These are phyloP conservation scores for Yarrowia alimentaria DNA, from an alignment of 805 yeast genomes.

Conservation along the genomic window DNA sequence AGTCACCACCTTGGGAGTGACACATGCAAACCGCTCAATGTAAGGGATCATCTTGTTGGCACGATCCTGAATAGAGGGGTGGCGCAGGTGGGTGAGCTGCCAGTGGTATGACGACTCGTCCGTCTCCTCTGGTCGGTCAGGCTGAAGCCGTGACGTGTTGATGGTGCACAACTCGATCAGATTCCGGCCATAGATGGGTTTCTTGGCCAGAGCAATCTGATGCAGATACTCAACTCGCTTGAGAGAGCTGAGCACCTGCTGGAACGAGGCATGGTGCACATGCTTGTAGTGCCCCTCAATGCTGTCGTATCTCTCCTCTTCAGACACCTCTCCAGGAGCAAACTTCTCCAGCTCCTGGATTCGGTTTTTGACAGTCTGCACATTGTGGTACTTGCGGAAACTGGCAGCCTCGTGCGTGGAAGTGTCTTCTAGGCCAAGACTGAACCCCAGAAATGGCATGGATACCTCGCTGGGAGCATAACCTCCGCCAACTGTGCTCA, in stretches of 20 bases:
- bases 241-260: slow-evolving; percentile 19
- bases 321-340: slow-evolving; percentile 24
- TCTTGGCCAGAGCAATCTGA: slow-evolving; percentile 40
- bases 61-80: slow-evolving; percentile 6
- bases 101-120: slow-evolving; percentile 20
- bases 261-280: slow-evolving; percentile 44
- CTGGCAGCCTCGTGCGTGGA: slow-evolving; percentile 33
- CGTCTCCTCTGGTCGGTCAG: slow-evolving; percentile 18
- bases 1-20: slow-evolving; percentile 83
- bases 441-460: slow-evolving; percentile 58
- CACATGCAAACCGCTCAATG: slow-evolving; percentile 56
- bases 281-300: slow-evolving; percentile 58
- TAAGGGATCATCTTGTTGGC: slow-evolving; percentile 56
- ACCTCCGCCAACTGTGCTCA: slow-evolving; percentile 29
- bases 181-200: slow-evolving; percentile 69
- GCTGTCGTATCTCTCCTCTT: slow-evolving; percentile 32
- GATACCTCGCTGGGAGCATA: slow-evolving; percentile 44
- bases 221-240: slow-evolving; percentile 21
- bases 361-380: slow-evolving; percentile 20
- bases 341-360: slow-evolving; percentile 31
- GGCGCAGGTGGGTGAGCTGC: slow-evolving; percentile 17
- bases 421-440: slow-evolving; percentile 46
- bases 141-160: slow-evolving; percentile 14
- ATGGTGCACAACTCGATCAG: slow-evolving; percentile 46
- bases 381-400: slow-evolving; percentile 27